Percentiles rank a stretch among this genome's conserved stretches.
Conservation (phyloP, 1,284 basidiomycete species). For the Fistulinella cinereoalba region DNA sequence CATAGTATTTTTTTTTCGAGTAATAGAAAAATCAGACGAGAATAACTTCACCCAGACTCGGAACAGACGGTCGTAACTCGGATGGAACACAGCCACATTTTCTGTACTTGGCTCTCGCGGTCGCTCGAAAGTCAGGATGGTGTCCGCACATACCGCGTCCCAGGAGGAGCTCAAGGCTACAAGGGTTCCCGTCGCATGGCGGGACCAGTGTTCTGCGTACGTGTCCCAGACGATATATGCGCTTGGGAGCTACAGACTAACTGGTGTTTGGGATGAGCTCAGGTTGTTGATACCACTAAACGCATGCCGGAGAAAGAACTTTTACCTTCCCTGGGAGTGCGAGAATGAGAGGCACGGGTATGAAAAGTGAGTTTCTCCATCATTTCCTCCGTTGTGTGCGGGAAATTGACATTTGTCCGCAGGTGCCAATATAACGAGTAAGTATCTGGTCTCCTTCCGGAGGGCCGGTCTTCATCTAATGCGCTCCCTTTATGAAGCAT, state of each 20-base stretch:
- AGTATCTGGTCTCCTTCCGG: constrained; percentile 34
- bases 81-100: constrained; percentile 23
- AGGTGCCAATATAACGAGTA: constrained; percentile 92
- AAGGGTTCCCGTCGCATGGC: constrained; percentile 77
- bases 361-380: constrained; percentile 56
- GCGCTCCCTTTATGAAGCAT: constrained; percentile 49
- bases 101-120: constrained; percentile 11
- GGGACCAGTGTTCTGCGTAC: constrained; percentile 91
- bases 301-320: constrained; percentile 69
- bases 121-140: constrained; percentile 42
- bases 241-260: background rate
- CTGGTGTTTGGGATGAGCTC: background rate
- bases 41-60: no score
- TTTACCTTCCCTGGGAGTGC: constrained; percentile 81
- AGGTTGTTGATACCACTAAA: constrained; percentile 87
- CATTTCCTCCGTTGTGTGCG: background rate
- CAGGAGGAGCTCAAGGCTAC: constrained; percentile 79
- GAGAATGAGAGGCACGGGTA: constrained; percentile 75
- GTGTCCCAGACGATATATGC: constrained; percentile 32
- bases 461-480: constrained; percentile 6
- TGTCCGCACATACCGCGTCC: constrained; percentile 75
- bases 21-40: no score
- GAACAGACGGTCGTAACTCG: no score
- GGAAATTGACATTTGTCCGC: constrained; percentile 5
- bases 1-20: no score